Base-by-base conservation (phyloP, 495 filamentous ascomycete genomes). In the Stereocaulon alpinum region DNA sequence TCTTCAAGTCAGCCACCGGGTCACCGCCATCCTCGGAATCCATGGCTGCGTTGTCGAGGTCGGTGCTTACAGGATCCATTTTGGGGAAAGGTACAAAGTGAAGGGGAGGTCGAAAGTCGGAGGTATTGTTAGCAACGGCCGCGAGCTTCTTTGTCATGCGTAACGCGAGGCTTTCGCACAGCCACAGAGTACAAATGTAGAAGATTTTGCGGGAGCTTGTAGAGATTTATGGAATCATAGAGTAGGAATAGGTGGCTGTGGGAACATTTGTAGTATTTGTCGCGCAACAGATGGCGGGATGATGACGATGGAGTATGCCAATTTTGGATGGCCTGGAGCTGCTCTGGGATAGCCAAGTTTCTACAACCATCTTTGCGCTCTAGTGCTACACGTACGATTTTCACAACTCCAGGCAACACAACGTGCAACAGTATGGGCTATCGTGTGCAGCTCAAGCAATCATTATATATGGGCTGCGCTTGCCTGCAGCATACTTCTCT, bases 1-100 rank as follows among this genome's bases (percentile, higher is more conserved):
- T 58, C 24, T 63, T 22, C 58, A 68, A 63, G 66, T 69, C 68
- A 70, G 67, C 65, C 27, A 58, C 58, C 44, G 43, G 57, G 20
- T 61, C 60, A 50, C 30, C 57, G 37, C 50, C 55, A 56, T 47
- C 45, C 50, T 43, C 43, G 44, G 54, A 22, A 56, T 63, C 62
- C 61, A 66, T 59, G 44, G 40, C 27, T 58, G 50, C 30, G 43
- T 50, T 37, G 58, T 61, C 55, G 61, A 61, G 55, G 49, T 59
- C 51, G 45, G 18, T 60, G 56, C 68, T 70, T 70, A 70, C 68
- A 63, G 68, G 60, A 58, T 70, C 67, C 68, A 70, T 70, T 22
- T 37, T 61, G 47, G 57, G 37, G 43, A 41, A 53, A 60, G 50
- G 22, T 50, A 50, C 30, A 58, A 37, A 56, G 30, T 18, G 47